These are phyloP conservation scores for Lasiosphaeris hirsuta DNA, from an alignment of 495 filamentous ascomycete species.

Conservation along the genomic window DNA sequence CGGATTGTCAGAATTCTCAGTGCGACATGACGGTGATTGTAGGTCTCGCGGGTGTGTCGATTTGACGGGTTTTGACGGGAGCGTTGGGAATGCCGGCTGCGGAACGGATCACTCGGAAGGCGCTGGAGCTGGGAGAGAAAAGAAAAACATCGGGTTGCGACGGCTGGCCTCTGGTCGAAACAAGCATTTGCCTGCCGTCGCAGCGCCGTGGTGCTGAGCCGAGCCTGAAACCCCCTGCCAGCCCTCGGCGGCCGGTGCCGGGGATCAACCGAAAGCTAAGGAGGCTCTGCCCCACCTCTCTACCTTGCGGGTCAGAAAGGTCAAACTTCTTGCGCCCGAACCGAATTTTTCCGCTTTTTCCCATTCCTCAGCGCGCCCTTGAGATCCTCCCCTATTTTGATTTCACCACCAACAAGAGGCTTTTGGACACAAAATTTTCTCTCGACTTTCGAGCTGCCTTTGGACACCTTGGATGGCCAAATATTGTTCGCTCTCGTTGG, in stretches of 20 bases:
- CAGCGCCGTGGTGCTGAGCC: too few species aligned
- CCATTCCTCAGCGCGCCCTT: background rate
- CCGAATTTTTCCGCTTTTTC: conserved; percentile 2
- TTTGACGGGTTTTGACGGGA: too few species aligned
- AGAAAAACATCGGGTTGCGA: too few species aligned
- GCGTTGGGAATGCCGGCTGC: too few species aligned
- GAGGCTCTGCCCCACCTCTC: conserved; percentile 2
- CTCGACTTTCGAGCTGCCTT: background rate
- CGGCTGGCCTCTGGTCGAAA: too few species aligned
- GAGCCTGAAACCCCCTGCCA: background rate
- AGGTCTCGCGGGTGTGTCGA: too few species aligned
- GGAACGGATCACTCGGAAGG: too few species aligned
- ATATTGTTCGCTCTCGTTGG: background rate
- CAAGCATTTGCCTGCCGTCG: too few species aligned
- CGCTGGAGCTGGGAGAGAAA: too few species aligned
- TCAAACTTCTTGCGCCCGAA: background rate
- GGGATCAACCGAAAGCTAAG: conserved; percentile 3
- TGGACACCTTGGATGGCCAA: conserved; percentile 14
- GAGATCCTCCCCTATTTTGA: background rate
- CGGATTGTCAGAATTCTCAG: too few species aligned
- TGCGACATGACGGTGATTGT: too few species aligned
- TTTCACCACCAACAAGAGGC: background rate
- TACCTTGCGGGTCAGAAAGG: conserved; percentile 1
- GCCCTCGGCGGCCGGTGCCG: background rate
- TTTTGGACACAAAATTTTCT: too few species aligned